Base-by-base conservation (phyloP, 352 stramenopile genomes). In the Elongisporangium undulatum region DNA sequence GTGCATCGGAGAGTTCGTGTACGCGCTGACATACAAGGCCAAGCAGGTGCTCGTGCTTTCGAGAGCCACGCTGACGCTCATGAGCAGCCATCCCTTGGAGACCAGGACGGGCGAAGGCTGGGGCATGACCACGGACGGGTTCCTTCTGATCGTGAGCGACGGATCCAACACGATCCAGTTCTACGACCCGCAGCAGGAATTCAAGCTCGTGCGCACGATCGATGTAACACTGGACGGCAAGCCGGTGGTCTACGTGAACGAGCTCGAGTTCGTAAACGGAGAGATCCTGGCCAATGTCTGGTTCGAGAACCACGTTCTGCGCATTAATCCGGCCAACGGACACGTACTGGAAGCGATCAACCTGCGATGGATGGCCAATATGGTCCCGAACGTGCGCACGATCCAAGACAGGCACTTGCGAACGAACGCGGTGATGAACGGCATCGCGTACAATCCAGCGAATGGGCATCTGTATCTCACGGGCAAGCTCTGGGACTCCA, bases 201-300 rank as follows among this genome's bases (percentile, higher is more conserved):
- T 94, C 54, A 65, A 72, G 52, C 68, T 77, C 50, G 67, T 87
- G 50, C 80, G 79, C 23, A 66, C 41, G 19, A 86, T 94, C 55
- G 73, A 66, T 19, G 83, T 94, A 20, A 74, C 24, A 13, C 3
- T 23, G 39, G 41, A 82, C 63, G 79, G 79, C 55, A 57, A 68
- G 34, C 34, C 55, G 0, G 65, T 96, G 50, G 62, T 26, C 17
- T 77, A 86, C 29, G 58, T 96, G 54, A 97, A 97, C 67, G 89
- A 97, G 55, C 77, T 97, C 49, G 89, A 97, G 74, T 95, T 75
- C 50, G 81, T 94, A 1, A 66, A 92, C 22, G 85, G 76, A 4
- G 82, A 94, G 58, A 72, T 97, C 20, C 73, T 95, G 10, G 89
- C 89, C 16, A 97, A 97, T 58, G 81, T 96, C 19, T 97, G 89